A percentile compares a stretch with the other conserved stretches of the same genome.
These are phyloP conservation scores for Quercus phellos DNA, from an alignment of 331 rosid species.

Conservation along the genomic window DNA sequence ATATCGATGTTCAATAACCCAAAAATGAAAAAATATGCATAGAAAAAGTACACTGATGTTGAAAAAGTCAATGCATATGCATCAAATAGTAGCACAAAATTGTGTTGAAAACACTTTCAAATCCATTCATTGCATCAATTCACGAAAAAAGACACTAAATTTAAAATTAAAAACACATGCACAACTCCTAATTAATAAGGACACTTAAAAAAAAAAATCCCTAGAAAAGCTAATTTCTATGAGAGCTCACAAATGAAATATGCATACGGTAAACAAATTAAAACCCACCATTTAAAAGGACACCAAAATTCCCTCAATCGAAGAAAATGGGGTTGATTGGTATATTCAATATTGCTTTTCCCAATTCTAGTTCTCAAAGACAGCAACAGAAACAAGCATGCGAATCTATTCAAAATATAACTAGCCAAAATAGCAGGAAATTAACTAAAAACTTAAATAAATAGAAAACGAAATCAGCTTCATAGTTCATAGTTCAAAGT, in stretches of 20 bases:
- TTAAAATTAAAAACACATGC: not conserved
- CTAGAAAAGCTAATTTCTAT: not conserved
- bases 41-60: not conserved
- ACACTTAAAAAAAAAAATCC: not conserved
- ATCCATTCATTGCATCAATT: not conserved
- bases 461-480: not conserved
- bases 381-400: not conserved
- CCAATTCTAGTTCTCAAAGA: not conserved
- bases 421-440: not conserved
- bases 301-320: not conserved
- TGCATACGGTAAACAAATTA: not conserved
- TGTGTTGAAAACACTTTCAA: not conserved
- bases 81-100: not conserved
- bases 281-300: not conserved
- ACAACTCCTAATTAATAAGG: not conserved
- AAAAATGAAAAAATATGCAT: not conserved
- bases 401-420: not conserved
- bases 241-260: not conserved
- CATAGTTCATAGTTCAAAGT: no score
- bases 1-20: not conserved
- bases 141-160: not conserved
- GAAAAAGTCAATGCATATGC: not conserved
- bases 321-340: not conserved
- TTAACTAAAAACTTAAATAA: not conserved
- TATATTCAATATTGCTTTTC: not conserved